phyloP scores from a whole-genome alignment of 257 asterid genomes.

The Solanum corneliomulleri region DNA sequence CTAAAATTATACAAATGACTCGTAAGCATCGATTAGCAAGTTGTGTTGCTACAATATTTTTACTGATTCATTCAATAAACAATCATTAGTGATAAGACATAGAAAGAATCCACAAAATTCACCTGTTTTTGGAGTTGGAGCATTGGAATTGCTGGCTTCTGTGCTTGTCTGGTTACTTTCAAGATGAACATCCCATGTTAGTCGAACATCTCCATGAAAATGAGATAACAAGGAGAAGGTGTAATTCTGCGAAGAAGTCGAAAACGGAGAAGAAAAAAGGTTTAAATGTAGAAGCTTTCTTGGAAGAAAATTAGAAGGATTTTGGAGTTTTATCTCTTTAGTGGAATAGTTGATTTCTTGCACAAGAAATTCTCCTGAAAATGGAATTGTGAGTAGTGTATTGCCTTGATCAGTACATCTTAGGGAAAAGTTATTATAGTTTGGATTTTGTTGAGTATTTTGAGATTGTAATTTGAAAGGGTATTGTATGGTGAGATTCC shows the following conservation, averaged over 20 bases:
- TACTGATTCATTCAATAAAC: neutral
- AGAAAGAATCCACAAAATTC: neutral
- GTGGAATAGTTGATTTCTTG: neutral
- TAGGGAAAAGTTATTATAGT: neutral
- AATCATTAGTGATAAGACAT: neutral
- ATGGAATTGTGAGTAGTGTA: slow-evolving; percentile 1
- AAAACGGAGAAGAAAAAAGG: neutral
- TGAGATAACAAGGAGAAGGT: slow-evolving; percentile 8
- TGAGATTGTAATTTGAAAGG: slow-evolving; percentile 3
- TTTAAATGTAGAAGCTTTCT: neutral
- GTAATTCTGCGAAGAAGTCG: neutral
- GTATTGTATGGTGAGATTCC: neutral
- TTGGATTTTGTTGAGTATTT: neutral
- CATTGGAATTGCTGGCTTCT: neutral
- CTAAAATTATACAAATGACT: too few relatives aligned
- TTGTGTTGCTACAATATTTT: neutral
- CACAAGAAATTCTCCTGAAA: neutral
- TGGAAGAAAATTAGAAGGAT: slow-evolving; percentile 11
- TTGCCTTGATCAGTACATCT: neutral
- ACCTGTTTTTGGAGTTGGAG: neutral
- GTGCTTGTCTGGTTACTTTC: neutral
- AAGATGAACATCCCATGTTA: slow-evolving; percentile 1
- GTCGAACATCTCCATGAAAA: neutral
- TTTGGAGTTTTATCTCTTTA: slow-evolving; percentile 7
- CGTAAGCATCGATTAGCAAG: neutral